Percentiles rank a stretch among this genome's conserved stretches.
Evolutionary conservation across 306 rosid species (phyloP).

Genomic region (Casuarina glauca): DNA sequence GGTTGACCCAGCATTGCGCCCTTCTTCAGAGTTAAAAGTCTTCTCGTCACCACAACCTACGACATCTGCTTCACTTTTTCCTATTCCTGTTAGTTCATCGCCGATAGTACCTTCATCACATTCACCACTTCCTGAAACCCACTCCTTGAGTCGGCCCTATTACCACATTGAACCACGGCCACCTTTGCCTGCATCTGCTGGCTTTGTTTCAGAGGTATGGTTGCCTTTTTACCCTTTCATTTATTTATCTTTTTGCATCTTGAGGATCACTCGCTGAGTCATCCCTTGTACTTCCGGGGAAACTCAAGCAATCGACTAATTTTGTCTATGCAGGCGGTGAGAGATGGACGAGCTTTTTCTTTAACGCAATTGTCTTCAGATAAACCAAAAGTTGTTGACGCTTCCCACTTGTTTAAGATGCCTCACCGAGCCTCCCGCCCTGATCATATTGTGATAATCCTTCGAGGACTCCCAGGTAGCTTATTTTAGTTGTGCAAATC

Average conservation of each 20-base stretch:
- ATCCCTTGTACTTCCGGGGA: constrained; percentile 22
- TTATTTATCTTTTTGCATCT: constrained; percentile 2
- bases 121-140: constrained; percentile 47
- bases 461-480: constrained; percentile 95
- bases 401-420: constrained; percentile 58
- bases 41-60: constrained; percentile 50
- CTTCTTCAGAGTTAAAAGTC: constrained; percentile 26
- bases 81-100: constrained; percentile 44
- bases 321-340: constrained; percentile 30
- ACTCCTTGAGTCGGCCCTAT: constrained; percentile 46
- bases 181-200: constrained; percentile 45
- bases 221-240: background rate
- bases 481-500: constrained; percentile 3
- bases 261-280: background rate
- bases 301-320: constrained; percentile 27
- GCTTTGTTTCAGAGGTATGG: constrained; percentile 54
- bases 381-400: constrained; percentile 49
- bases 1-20: constrained; percentile 39
- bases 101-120: constrained; percentile 38
- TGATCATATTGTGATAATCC: constrained; percentile 81
- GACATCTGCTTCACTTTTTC: constrained; percentile 56
- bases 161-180: constrained; percentile 48
- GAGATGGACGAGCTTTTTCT: constrained; percentile 41
- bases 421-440: constrained; percentile 80
- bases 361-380: constrained; percentile 33